Percentiles rank a stretch among this genome's conserved stretches.
phyloP scores from a whole-genome alignment of 768 basidiomycete species.

The Coprinellus micaceus region DNA sequence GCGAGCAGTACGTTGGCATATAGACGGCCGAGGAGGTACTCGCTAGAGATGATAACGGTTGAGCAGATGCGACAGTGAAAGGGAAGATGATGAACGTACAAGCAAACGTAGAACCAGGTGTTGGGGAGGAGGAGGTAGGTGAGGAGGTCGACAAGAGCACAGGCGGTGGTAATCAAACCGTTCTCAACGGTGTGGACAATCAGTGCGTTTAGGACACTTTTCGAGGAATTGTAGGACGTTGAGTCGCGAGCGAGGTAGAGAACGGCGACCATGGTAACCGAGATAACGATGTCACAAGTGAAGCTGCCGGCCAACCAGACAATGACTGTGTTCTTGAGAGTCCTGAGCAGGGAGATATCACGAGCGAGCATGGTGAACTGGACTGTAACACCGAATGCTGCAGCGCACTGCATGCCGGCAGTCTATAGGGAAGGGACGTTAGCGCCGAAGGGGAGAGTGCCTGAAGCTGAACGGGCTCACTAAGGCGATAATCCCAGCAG shows the following conservation, averaged over 20 bases:
- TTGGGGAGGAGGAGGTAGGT: not conserved
- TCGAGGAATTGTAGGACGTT: not conserved
- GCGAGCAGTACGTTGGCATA: constrained; percentile 1
- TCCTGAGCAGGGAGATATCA: not conserved
- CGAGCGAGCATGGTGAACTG: constrained; percentile 1
- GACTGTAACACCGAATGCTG: not conserved
- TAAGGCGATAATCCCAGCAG: not conserved
- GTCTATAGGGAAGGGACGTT: not conserved
- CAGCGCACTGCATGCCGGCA: not conserved
- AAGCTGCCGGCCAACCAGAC: constrained; percentile 1
- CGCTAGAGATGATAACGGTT: not conserved
- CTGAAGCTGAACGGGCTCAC: not conserved
- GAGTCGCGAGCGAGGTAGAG: not conserved
- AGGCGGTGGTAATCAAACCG: constrained; percentile 1
- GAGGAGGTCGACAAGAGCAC: constrained; percentile 3
- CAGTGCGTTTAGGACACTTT: constrained; percentile 2
- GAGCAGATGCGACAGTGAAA: not conserved
- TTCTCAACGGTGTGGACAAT: constrained; percentile 4
- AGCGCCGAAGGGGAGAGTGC: not conserved
- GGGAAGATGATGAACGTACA: not conserved
- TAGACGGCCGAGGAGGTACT: constrained; percentile 1
- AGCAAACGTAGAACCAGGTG: constrained; percentile 4
- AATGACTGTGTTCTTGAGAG: not conserved
- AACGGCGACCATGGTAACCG: not conserved
- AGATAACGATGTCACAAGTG: not conserved